These are phyloP conservation scores for Caryopteris hybrid DNA, from an alignment of 305 asterid species.

Conservation along the genomic window DNA sequence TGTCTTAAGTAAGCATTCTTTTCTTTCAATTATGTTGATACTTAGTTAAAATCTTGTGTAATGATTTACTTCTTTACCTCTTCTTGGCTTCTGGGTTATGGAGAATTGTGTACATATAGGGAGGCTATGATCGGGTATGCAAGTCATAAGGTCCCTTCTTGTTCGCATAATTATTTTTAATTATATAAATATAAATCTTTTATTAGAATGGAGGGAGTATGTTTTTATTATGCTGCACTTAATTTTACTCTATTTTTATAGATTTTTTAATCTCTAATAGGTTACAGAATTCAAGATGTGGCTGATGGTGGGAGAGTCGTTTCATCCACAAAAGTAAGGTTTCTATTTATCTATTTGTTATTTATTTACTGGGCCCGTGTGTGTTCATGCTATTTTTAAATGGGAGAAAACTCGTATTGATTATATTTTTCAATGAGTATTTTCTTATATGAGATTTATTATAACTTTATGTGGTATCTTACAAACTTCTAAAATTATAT, in stretches of 20 bases:
- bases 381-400: too few species aligned
- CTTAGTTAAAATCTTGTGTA: too few species aligned
- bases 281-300: slow-evolving; percentile 89
- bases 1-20: too few species aligned
- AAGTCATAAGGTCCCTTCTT: slow-evolving; percentile 9
- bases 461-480: background rate
- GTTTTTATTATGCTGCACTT: too few species aligned
- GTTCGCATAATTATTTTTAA: too few species aligned
- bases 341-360: too few species aligned
- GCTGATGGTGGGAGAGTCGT: slow-evolving; percentile 94
- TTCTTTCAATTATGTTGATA: too few species aligned
- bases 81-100: slow-evolving; percentile 61
- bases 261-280: slow-evolving; percentile 34
- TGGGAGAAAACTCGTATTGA: too few species aligned
- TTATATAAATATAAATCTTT: too few species aligned
- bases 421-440: background rate
- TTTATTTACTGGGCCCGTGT: too few species aligned
- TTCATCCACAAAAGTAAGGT: slow-evolving; percentile 97
- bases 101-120: slow-evolving; percentile 78
- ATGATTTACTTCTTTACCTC: slow-evolving; percentile 1
- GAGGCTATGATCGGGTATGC: slow-evolving; percentile 93
- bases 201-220: too few species aligned
- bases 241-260: slow-evolving; percentile 9
- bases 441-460: background rate
- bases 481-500: background rate